Evolutionary conservation across 768 basidiomycete species (phyloP), one percentile per base, ranked within the genome.

Genomic region (Mycena galopus): DNA sequence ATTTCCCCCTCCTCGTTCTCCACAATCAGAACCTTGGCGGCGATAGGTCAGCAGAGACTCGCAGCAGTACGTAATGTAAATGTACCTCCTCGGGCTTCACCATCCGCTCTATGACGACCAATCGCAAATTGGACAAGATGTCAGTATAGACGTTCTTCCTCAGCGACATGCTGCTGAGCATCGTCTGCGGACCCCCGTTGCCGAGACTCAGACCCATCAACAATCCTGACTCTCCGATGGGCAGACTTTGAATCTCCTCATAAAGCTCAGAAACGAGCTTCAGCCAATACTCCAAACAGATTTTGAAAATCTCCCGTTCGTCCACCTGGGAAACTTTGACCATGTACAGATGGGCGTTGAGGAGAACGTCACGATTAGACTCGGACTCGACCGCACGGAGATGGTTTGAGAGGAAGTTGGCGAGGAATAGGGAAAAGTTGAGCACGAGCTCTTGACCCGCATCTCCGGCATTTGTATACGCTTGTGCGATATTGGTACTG

Each of bases 1-100:
- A 99, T 98, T 86, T 99, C 98, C 70, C 98, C 98, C 82, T 99
- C 98, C 73, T 99, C 98, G 78, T 99, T 99, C 84, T 99, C 98
- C 29, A 98, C 98, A 75, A 99, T 97, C 58, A 99, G 87, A 9
- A 99, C 97, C 96, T 98, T 21, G 16, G 70, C 19, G 25, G n/a
- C 25, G 44, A 32, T 44, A 56, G 55, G 71, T 47, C 39, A 37
- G 44, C 50, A 37, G 27, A 21, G 44, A 35, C 58, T 21, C 32
- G 10, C 44, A 47, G 71, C 51, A 17, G 32, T 44, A 17, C 53
- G 64, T 27, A 29, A 37, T 3, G 37, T 12, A 56, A 21, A 81
- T 88, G 47, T 71, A 96, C 97, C 90, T 99, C 98, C 82, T 99
- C 98, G 6, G 98, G 98, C 81, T 99, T 99, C 75, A 98, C 98